These are phyloP conservation scores for Vicia villosa DNA, from an alignment of 306 rosid genomes.

Conservation along the genomic window DNA sequence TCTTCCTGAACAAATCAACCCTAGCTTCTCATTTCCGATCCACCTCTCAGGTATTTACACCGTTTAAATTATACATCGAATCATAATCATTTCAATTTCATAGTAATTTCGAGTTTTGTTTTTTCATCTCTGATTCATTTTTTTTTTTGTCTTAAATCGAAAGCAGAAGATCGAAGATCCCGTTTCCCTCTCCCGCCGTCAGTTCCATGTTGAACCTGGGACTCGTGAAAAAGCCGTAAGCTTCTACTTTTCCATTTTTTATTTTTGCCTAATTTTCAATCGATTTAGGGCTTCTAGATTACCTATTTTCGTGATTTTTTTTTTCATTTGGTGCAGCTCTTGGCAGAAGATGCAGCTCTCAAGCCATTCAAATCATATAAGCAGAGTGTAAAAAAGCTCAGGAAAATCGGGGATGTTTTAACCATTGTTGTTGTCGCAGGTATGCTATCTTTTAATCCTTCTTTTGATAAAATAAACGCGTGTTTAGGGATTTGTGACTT, in stretches of 20 bases:
- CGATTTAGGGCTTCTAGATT: slow-evolving; percentile 4
- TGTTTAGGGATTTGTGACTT: slow-evolving; percentile 12
- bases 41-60: slow-evolving; percentile 50
- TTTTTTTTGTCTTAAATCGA: neutral
- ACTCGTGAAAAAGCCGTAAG: slow-evolving; percentile 87
- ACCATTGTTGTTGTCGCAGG: slow-evolving; percentile 74
- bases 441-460: slow-evolving; percentile 32
- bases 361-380: slow-evolving; percentile 81
- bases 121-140: slow-evolving; percentile 2
- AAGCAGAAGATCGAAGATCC: slow-evolving; percentile 52
- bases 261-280: neutral
- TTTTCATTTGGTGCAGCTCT: slow-evolving; percentile 57
- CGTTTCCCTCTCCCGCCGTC: slow-evolving; percentile 60
- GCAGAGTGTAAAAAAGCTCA: slow-evolving; percentile 59
- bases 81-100: neutral
- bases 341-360: slow-evolving; percentile 72
- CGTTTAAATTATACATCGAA: neutral
- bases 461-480: neutral
- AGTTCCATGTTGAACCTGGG: slow-evolving; percentile 73
- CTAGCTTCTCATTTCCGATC: slow-evolving; percentile 67
- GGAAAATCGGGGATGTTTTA: slow-evolving; percentile 68
- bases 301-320: neutral
- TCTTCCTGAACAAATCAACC: slow-evolving; percentile 58
- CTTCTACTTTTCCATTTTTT: neutral
- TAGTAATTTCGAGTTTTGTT: neutral